Conservation (phyloP, 2,329 filamentous ascomycete species). For the Pseudocercospora fijiensis region DNA sequence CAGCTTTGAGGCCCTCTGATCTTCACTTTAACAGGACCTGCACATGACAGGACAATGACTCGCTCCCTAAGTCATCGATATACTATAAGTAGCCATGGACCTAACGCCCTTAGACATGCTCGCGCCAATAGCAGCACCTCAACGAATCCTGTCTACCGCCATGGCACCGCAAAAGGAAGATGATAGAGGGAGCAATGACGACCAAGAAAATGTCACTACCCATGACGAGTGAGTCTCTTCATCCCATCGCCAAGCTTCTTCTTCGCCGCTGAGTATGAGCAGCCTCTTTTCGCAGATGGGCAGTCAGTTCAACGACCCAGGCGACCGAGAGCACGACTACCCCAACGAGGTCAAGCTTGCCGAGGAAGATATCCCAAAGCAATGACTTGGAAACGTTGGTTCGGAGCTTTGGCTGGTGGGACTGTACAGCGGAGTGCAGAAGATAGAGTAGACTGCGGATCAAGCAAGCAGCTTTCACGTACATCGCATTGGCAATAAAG, state of each 20-base stretch:
- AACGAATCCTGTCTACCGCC: too few species aligned
- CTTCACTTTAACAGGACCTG: too few species aligned
- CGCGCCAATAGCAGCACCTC: too few species aligned
- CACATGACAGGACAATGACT: neutral
- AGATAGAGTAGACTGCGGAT: neutral
- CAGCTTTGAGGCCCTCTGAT: neutral
- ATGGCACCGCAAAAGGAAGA: neutral
- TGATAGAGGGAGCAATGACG: neutral
- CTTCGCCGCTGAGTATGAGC: neutral
- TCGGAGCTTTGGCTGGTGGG: too few species aligned
- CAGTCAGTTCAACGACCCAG: neutral
- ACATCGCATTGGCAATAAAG: too few species aligned
- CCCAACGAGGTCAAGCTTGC: neutral
- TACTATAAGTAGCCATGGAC: neutral
- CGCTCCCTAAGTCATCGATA: neutral
- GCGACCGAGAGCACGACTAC: neutral
- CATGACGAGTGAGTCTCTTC: neutral
- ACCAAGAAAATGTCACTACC: neutral
- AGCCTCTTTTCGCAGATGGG: neutral
- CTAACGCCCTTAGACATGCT: too few species aligned
- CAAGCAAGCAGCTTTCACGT: too few species aligned
- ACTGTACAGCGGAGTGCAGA: neutral
- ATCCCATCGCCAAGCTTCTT: neutral
- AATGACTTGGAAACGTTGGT: neutral
- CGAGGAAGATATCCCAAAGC: neutral